Evolutionary conservation across 441 rosid genomes (phyloP), one percentile per base, ranked within the genome.

Genomic region (Rhodomyrtus psidioides): DNA sequence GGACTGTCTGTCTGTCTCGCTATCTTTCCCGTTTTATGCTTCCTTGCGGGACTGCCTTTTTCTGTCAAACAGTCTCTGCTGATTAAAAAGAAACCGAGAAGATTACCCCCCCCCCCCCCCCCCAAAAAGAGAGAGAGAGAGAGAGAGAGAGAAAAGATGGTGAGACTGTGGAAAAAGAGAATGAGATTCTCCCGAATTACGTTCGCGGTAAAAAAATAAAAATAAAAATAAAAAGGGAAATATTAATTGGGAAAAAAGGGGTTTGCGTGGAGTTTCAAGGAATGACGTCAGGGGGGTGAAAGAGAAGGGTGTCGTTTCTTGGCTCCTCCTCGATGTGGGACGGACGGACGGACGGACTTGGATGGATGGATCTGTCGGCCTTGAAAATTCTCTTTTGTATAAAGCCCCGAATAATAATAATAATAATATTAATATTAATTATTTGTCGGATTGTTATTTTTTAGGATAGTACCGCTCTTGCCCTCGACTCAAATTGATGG

Each of bases 251-350:
- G 82, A 3, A 10, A 10, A 10, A 53, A 15, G 0, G 19, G 85
- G 46, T 84, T 70, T 54, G 70, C 86, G 86, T 85, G 86, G 56
- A 24, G 83, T 55, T 44, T 55, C 39, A 12, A 53, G 55, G 55
- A 85, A 76, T 85, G 74, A 85, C 86, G 86, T 85, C 56, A 57
- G 86, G 28, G 28, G 55, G 34, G 8, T 39, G 75, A 85, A 8
- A 55, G 75, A 85, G 57, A 55, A 76, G 70, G 9, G 17, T 85
- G 86, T 85, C 86, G 83, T 85, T 34, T 85, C 39, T 44, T 19
- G 79, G 79, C 79, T 12, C n/a, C n/a, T n/a, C n/a, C n/a, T n/a
- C 79, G 12, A 6, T 21, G 13, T 12, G 5, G 74, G 5, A 34
- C 34, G 34, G 34, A 34, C 34, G 34, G 34, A 34, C 34, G 34